Percentiles rank a stretch among this genome's conserved stretches.
phyloP scores from a whole-genome alignment of 768 basidiomycete genomes.

The Suillus fuscotomentosus region DNA sequence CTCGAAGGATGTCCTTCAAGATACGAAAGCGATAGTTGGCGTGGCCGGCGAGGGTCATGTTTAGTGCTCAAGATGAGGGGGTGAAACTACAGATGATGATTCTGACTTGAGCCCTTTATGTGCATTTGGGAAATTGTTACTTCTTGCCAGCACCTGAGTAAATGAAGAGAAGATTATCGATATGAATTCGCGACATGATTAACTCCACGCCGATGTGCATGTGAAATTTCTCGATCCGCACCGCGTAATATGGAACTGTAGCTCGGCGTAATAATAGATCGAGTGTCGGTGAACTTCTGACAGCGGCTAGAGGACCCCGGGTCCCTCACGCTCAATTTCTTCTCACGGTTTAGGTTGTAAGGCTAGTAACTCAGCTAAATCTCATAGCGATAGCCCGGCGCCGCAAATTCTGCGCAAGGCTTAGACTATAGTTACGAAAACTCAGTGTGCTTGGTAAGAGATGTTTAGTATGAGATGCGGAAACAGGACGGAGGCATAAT shows the following conservation, averaged over 20 bases:
- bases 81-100: neutral
- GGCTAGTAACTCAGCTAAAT: too few species aligned
- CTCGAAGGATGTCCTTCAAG: conserved; percentile 42
- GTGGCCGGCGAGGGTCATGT: conserved; percentile 6
- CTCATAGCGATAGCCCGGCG: neutral
- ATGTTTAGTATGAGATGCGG: neutral
- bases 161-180: neutral
- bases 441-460: neutral
- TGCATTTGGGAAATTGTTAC: too few species aligned
- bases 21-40: conserved; percentile 48
- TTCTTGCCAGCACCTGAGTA: neutral
- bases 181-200: neutral
- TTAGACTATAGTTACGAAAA: neutral
- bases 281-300: neutral
- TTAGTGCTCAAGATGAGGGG: neutral
- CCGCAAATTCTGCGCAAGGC: neutral
- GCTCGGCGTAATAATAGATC: neutral
- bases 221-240: conserved; percentile 1
- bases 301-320: neutral
- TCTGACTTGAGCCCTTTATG: conserved; percentile 1
- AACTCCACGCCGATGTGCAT: conserved; percentile 2
- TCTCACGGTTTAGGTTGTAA: neutral
- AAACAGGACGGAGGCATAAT: neutral
- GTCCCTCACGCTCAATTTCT: neutral
- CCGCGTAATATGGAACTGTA: conserved; percentile 1